Evolutionary conservation across 805 yeast species (phyloP).

Genomic region (Suhomyces sp.): DNA sequence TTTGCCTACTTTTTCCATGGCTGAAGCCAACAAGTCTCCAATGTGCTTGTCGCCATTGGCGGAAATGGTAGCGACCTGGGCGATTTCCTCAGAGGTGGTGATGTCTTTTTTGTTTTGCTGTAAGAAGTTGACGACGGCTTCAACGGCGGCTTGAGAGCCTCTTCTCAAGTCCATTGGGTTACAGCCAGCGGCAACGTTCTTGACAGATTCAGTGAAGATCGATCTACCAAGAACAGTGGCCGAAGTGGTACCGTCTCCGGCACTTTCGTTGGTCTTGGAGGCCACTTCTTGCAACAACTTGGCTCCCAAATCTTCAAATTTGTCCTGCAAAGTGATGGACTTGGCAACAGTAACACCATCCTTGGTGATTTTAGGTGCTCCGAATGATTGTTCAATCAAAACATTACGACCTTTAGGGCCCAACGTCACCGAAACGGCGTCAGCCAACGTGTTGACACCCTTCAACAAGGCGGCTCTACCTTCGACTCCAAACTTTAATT

Average conservation of each 20-base stretch:
- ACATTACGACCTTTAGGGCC: constrained; percentile 99
- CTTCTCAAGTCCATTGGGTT: constrained; percentile 98
- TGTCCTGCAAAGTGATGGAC: constrained; percentile 77
- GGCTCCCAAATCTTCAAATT: constrained; percentile 95
- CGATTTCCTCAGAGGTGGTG: constrained; percentile 91
- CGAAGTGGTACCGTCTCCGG: constrained; percentile 98
- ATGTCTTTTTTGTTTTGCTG: constrained; percentile 86
- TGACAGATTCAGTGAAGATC: constrained; percentile 90
- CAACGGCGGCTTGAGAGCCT: constrained; percentile 96
- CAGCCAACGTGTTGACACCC: constrained; percentile 94
- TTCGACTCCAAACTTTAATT: constrained; percentile 93
- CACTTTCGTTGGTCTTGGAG: constrained; percentile 92
- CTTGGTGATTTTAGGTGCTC: constrained; percentile 96
- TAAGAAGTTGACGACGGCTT: constrained; percentile 82
- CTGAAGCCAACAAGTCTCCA: constrained; percentile 86
- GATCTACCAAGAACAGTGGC: constrained; percentile 96
- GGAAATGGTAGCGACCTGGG: constrained; percentile 96
- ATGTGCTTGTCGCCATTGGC: constrained; percentile 95
- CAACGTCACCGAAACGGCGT: constrained; percentile 92
- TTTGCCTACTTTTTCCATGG: constrained; percentile 98
- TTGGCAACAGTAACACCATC: constrained; percentile 98
- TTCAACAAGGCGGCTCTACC: constrained; percentile 91
- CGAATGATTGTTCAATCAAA: constrained; percentile 92
- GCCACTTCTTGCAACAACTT: constrained; percentile 95
- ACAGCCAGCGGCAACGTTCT: constrained; percentile 98